Evolutionary conservation across 129 eudicot genomes (phyloP), one percentile per base, ranked within the genome.

Genomic region (Flaveria robusta): DNA sequence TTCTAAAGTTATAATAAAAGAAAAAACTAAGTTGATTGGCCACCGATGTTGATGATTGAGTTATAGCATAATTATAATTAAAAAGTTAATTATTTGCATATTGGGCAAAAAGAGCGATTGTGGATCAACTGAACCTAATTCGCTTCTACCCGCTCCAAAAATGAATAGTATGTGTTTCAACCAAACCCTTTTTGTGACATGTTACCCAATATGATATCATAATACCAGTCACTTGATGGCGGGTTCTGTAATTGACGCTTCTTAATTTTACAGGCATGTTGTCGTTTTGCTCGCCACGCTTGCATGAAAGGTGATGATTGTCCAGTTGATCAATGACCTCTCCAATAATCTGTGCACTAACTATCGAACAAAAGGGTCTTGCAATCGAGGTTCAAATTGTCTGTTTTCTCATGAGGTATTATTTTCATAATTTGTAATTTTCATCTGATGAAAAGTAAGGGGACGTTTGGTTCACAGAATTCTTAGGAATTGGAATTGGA

Each of bases 281-380:
- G 89, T 76, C 84, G 83, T 84, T 90, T 87, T 88, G 96, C 97
- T 45, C 91, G 90, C 19, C 85, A 85, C 18, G 37, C 91, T 55
- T 93, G 97, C 89, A 86, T 90, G 98, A 93, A 93, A 80, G 97
- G 98, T 60, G 90, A 93, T 62, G 87, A 88, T 41, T 93, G 98
- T 79, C 97, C 97, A 22, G 90, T 69, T 68, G 97, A 94, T 83
- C 98, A 94, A 94, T 70, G 75, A 91, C 56, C 89, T 94, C 66
- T 88, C 97, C 34, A 94, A 94, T 74, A 91, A 91, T 79, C 96
- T 90, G 9, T 94, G 96, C 83, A 80, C 75, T 31, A 91, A 83
- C 62, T 58, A 43, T 70, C 49, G 74, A 39, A 3, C 81, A 4
- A 83, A 82, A n/a, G 96, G 98, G 54, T 89, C 59, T 39, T 94